Evolutionary conservation across 2,329 filamentous ascomycete genomes (phyloP), one percentile per base, ranked within the genome.

Genomic region (Epichloe uncinata): DNA sequence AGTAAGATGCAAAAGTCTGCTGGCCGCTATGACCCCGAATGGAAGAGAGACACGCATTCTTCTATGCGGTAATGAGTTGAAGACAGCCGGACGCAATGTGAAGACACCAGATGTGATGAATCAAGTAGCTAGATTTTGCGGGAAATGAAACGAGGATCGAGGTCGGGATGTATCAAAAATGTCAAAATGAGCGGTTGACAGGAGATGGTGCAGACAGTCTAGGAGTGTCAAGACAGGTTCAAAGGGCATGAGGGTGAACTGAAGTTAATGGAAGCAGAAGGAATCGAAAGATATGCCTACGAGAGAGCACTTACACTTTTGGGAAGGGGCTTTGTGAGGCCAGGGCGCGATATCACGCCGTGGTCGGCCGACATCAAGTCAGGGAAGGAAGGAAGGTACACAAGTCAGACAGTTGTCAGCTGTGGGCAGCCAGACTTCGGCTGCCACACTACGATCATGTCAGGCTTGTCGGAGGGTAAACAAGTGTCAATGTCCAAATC

Each of bases 41-140:
- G 65, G 60, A 44, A 62, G 57, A 52, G 54, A 52, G 49, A 61
- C 57, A 60, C 67, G 69, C 71, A 73, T 73, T 57, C 55, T 64
- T 57, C 45, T 47, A 40, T 47, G 42, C 42, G 38, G n/a, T 16
- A 12, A 34, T 22, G 34, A 38, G 34, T 30, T 40, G 45, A 42
- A 41, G 42, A 41, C 44, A 36, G 33, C 36, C 37, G 13, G 47
- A 46, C 20, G 36, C 47, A 45, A 43, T 37, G 13, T 20, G 26
- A n/a, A 18, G 13, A 33, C 26, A 44, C 36, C 42, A 34, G 33
- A 41, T 34, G 38, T 18, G 40, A 48, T 44, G 36, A 47, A 45
- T 48, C 48, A 47, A 50, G 34, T 45, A 42, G 50, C 38, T 40
- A 49, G 20, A 47, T 48, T 33, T 42, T 45, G 50, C 30, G 42